These are phyloP conservation scores for Cyclospora cayetanensis DNA, from an alignment of 169 alveolate genomes.

Conservation along the genomic window DNA sequence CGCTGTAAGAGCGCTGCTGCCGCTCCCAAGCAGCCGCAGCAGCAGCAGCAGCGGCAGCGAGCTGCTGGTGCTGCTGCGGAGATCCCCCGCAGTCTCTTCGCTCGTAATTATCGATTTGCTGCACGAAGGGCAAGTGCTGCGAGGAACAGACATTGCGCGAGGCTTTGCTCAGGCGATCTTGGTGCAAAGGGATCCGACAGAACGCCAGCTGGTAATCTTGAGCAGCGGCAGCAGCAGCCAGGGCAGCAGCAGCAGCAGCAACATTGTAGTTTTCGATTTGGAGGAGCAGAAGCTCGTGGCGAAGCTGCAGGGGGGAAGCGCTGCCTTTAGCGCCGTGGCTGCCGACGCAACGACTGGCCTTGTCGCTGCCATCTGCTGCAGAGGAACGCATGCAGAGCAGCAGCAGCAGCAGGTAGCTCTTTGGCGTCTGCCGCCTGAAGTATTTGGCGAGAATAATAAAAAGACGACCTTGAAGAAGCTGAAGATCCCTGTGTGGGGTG, in stretches of 20 bases:
- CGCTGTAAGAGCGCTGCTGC: neutral
- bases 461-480: slow-evolving; percentile 16
- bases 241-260: slow-evolving; percentile 19
- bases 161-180: neutral
- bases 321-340: slow-evolving; percentile 15
- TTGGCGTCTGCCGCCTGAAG: slow-evolving; percentile 17
- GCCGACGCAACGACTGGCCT: neutral
- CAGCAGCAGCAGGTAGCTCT: slow-evolving; percentile 37
- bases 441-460: neutral
- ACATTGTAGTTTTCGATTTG: neutral
- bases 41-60: slow-evolving; percentile 58
- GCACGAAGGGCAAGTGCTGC: slow-evolving; percentile 6
- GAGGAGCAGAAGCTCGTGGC: slow-evolving; percentile 15
- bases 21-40: slow-evolving; percentile 39
- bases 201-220: neutral
- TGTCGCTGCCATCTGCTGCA: neutral
- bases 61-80: slow-evolving; percentile 53
- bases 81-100: slow-evolving; percentile 4
- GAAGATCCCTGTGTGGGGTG: slow-evolving; percentile 14
- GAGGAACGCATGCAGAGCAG: neutral
- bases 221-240: slow-evolving; percentile 26
- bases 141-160: neutral
- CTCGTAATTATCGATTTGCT: neutral
- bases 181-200: neutral
- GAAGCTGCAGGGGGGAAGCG: neutral